Conservation (phyloP, 139 green algal species). For the Monoraphidium neglectum region DNA sequence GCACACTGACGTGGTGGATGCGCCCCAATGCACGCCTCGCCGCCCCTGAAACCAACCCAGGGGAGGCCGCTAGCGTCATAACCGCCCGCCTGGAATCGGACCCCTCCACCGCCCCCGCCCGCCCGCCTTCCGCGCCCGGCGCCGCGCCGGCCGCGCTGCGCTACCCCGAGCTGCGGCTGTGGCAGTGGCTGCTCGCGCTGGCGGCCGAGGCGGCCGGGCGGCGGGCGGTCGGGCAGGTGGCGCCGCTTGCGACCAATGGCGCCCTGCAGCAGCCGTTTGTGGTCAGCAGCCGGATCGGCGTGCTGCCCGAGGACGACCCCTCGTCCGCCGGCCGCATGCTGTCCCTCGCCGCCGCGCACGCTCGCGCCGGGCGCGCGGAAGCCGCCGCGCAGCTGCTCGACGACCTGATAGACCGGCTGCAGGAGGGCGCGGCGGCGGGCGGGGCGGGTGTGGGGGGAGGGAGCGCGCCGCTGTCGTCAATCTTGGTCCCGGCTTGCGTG, state of each 20-base stretch:
- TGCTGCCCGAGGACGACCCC: background rate
- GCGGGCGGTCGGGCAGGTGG: constrained; percentile 34
- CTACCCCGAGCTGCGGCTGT: constrained; percentile 4
- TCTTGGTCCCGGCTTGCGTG: constrained; percentile 30
- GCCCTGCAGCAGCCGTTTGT: constrained; percentile 24
- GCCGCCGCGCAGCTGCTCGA: background rate
- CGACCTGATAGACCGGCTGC: background rate
- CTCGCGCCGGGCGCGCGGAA: background rate
- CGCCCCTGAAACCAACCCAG: too few species aligned
- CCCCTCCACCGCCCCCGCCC: background rate
- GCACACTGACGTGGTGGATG: too few species aligned
- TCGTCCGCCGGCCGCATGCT: too few species aligned
- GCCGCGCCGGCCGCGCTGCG: background rate
- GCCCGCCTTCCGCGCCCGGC: background rate
- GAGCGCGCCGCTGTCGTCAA: background rate
- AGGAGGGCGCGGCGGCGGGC: background rate
- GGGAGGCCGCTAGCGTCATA: background rate
- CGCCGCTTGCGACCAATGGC: constrained; percentile 21
- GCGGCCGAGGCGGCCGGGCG: constrained; percentile 17
- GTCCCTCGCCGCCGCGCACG: too few species aligned
- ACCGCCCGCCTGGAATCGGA: background rate
- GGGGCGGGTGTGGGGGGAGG: constrained; percentile 10
- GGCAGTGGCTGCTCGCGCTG: constrained; percentile 1
- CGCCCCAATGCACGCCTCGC: too few species aligned
- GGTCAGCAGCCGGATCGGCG: background rate